phyloP scores from a whole-genome alignment of 768 basidiomycete genomes.

The Termitomyces sp. region DNA sequence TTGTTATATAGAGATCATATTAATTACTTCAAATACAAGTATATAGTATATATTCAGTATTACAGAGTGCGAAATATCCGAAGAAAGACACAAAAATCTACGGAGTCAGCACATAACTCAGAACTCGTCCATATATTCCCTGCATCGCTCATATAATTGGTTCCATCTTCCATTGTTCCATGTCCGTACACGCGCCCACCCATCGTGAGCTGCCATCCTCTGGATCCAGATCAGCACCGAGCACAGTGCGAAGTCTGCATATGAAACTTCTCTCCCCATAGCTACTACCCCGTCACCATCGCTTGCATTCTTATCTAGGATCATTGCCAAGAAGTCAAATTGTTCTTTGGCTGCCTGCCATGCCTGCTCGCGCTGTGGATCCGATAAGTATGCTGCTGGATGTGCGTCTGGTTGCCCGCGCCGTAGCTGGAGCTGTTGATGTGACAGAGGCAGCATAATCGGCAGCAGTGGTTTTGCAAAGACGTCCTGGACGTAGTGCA shows the following conservation, averaged over 20 bases:
- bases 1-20: not conserved
- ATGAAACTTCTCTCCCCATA: slow-evolving; percentile 64
- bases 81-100: not conserved
- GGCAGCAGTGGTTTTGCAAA: slow-evolving; percentile 64
- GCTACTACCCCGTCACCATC: slow-evolving; percentile 64
- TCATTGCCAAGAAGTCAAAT: slow-evolving; percentile 59
- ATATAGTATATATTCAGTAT: not conserved
- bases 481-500: slow-evolving; percentile 64
- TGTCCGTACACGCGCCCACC: slow-evolving; percentile 63
- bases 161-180: slow-evolving; percentile 74
- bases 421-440: slow-evolving; percentile 55
- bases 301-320: slow-evolving; percentile 65
- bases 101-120: slow-evolving; percentile 18
- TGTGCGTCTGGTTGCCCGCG: slow-evolving; percentile 44
- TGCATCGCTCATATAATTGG: slow-evolving; percentile 58
- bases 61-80: not conserved
- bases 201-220: slow-evolving; percentile 67
- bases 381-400: slow-evolving; percentile 20
- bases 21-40: not conserved
- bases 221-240: slow-evolving; percentile 75
- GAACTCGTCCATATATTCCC: slow-evolving; percentile 65
- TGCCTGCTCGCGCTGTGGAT: slow-evolving; percentile 56
- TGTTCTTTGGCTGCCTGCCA: slow-evolving; percentile 66
- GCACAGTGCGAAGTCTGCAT: slow-evolving; percentile 73
- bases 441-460: slow-evolving; percentile 68